Conservation (phyloP, 768 basidiomycete species). For the Hygrocybe coccinea region DNA sequence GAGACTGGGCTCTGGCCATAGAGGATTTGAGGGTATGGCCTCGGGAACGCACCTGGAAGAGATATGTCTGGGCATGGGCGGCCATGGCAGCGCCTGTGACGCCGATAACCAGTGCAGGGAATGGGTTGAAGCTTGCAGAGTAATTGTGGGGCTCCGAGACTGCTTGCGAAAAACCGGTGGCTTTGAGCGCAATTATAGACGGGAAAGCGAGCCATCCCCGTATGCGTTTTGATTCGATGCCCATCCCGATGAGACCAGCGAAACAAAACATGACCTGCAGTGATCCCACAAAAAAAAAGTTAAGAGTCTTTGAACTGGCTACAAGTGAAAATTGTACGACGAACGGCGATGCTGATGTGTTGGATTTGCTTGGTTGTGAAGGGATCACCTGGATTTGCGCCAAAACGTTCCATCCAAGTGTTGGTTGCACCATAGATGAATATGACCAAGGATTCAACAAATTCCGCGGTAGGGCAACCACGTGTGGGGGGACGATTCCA, state of each 20-base stretch:
- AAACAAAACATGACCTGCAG: constrained; percentile 87
- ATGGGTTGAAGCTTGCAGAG: constrained; percentile 78
- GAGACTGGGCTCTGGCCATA: neutral
- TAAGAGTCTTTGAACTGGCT: neutral
- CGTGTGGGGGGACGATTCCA: constrained; percentile 74
- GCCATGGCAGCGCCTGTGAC: constrained; percentile 92
- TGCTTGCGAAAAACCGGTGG: constrained; percentile 33
- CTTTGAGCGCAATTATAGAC: constrained; percentile 32
- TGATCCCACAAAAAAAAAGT: constrained; percentile 3
- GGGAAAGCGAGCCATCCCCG: constrained; percentile 70
- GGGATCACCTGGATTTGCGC: constrained; percentile 72
- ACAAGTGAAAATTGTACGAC: constrained; percentile 14
- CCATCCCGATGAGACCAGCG: constrained; percentile 83
- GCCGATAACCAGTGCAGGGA: constrained; percentile 90
- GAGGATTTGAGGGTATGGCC: neutral
- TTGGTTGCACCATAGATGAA: constrained; percentile 88
- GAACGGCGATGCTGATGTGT: constrained; percentile 87
- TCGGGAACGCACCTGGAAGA: constrained; percentile 61
- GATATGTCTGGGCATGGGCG: constrained; percentile 83
- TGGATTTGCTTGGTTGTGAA: constrained; percentile 90
- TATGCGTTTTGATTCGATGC: constrained; percentile 73
- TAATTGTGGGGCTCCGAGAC: constrained; percentile 67
- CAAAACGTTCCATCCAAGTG: constrained; percentile 97
- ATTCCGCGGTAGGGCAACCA: constrained; percentile 59
- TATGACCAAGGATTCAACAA: constrained; percentile 74